These are phyloP conservation scores for Nemophila menziesii DNA, from an alignment of 257 asterid species.

Conservation along the genomic window DNA sequence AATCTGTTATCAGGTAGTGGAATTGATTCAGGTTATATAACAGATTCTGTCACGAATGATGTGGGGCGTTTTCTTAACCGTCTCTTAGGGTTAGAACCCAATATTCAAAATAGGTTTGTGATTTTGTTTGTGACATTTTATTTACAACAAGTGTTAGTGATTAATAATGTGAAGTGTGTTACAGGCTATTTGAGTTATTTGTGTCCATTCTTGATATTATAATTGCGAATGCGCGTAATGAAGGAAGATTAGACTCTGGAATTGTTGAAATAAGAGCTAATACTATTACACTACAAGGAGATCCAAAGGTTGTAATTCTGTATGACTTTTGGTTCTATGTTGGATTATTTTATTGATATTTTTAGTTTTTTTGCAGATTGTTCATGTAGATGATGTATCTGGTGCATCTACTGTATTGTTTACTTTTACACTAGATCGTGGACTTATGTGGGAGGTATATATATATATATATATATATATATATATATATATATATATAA, in stretches of 20 bases:
- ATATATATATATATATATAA: slow-evolving; percentile 4
- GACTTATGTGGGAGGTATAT: slow-evolving; percentile 87
- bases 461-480: slow-evolving; percentile 2
- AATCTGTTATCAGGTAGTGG: slow-evolving; percentile 42
- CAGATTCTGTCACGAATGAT: slow-evolving; percentile 89
- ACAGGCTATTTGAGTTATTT: slow-evolving; percentile 91
- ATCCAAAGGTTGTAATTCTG: slow-evolving; percentile 58
- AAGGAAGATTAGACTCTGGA: slow-evolving; percentile 90
- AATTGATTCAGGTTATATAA: slow-evolving; percentile 76
- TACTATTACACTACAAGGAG: slow-evolving; percentile 53
- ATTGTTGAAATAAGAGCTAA: slow-evolving; percentile 85
- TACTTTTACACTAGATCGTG: slow-evolving; percentile 87
- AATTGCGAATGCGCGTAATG: slow-evolving; percentile 66
- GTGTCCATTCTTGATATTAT: slow-evolving; percentile 68
- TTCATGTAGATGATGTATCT: slow-evolving; percentile 78
- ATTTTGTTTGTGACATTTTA: slow-evolving; percentile 11
- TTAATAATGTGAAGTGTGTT: slow-evolving; percentile 20
- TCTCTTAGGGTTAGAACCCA: slow-evolving; percentile 88
- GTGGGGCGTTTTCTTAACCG: slow-evolving; percentile 95
- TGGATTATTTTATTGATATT: slow-evolving; percentile 5
- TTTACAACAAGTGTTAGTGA: slow-evolving; percentile 8
- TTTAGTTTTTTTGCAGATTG: slow-evolving; percentile 53
- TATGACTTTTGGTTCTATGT: slow-evolving; percentile 17
- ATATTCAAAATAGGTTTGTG: slow-evolving; percentile 78
- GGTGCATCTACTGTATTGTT: slow-evolving; percentile 87